A percentile compares a stretch with the other conserved stretches of the same genome.
phyloP scores from a whole-genome alignment of 106 monocot species.

The Vanilla planifolia region DNA sequence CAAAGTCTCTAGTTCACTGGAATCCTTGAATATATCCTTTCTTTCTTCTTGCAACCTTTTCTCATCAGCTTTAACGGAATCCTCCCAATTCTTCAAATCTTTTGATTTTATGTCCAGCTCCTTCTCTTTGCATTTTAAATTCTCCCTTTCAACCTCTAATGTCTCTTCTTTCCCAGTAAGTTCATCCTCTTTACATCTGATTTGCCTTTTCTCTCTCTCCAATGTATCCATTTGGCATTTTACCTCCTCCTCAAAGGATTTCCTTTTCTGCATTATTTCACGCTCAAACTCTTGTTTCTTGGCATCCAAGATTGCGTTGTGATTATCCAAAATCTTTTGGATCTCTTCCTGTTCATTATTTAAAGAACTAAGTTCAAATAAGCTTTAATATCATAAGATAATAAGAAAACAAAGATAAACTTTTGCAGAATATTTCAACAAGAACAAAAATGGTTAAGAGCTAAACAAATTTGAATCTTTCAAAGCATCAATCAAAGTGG shows the following conservation, averaged over 20 bases:
- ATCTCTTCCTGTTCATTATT: conserved; percentile 49
- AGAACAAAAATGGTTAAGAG: background rate
- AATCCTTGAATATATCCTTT: conserved; percentile 37
- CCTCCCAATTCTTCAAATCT: conserved; percentile 68
- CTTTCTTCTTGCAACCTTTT: conserved; percentile 42
- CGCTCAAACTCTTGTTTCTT: conserved; percentile 70
- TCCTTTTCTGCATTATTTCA: conserved; percentile 55
- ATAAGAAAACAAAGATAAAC: too few relatives aligned
- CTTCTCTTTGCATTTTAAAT: conserved; percentile 44
- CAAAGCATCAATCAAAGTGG: too few relatives aligned
- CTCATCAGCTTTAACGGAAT: conserved; percentile 45
- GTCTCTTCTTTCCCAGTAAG: conserved; percentile 55
- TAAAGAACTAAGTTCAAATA: background rate
- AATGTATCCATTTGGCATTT: conserved; percentile 34
- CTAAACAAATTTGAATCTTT: too few relatives aligned
- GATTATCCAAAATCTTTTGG: conserved; percentile 87
- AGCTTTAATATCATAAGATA: too few relatives aligned
- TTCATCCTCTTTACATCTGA: conserved; percentile 38
- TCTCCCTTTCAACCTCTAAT: conserved; percentile 41
- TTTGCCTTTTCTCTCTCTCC: conserved; percentile 37
- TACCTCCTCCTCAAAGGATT: conserved; percentile 50
- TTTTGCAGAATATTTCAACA: background rate
- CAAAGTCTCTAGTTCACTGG: conserved; percentile 16
- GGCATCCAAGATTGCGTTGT: conserved; percentile 40
- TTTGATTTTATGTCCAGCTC: conserved; percentile 67